phyloP scores from a whole-genome alignment of 208 protist species.

The Angomonas ambiguus region DNA sequence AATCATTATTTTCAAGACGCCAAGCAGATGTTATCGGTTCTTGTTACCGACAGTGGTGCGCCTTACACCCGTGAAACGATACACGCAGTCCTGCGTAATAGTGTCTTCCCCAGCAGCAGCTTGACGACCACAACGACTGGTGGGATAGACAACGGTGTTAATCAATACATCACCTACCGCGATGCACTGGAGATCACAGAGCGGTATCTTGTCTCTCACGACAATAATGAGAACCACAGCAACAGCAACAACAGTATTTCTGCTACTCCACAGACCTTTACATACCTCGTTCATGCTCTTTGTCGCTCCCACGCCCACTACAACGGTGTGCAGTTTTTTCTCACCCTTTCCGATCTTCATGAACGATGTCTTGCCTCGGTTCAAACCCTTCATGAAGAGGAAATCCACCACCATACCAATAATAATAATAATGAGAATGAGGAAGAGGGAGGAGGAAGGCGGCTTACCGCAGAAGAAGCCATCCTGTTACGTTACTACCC shows the following conservation, averaged over 20 bases:
- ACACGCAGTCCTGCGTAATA: constrained; percentile 52
- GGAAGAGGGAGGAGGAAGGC: background rate
- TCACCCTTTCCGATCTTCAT: background rate
- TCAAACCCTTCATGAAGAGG: background rate
- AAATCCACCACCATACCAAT: too few relatives aligned
- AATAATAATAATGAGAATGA: constrained; percentile 8
- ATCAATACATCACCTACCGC: background rate
- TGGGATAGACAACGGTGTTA: background rate
- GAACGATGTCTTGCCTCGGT: background rate
- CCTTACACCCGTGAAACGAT: constrained; percentile 65
- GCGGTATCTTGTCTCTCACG: too few relatives aligned
- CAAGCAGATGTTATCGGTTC: constrained; percentile 58
- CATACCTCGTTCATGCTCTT: background rate
- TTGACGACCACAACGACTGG: background rate
- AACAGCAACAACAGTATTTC: background rate
- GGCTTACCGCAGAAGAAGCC: too few relatives aligned
- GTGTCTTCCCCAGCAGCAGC: background rate
- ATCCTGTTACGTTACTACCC: background rate
- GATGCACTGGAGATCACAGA: background rate
- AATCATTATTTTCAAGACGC: constrained; percentile 70
- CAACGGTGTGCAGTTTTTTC: background rate
- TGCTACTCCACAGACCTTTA: background rate
- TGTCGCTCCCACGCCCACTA: background rate
- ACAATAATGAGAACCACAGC: background rate
- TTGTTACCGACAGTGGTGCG: constrained; percentile 76